Base-by-base conservation (phyloP, 352 stramenopile genomes). In the Globisporangium radiosum region DNA sequence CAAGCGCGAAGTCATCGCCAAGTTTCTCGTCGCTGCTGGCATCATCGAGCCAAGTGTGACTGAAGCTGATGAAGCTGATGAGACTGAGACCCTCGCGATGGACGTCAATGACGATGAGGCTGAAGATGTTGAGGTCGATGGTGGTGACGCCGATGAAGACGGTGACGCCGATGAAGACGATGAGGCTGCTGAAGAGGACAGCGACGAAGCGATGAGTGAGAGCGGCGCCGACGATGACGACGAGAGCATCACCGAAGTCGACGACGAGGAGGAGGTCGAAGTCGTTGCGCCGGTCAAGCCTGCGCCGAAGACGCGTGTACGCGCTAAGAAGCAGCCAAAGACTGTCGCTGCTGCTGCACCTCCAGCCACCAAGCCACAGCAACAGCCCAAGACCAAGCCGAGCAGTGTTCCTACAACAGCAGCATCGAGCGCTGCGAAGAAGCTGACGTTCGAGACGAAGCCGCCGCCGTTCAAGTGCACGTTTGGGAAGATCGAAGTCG, bases 401-500 rank as follows among this genome's bases (percentile, higher is more conserved):
- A 11, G 5, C 15, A 9, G 13, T 1, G 52, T 37, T 10, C 17
- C 25, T 3, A 14, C 47, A 7, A 4, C 47, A 11, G 3, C 40
- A 7, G 19, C 54, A 17, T 11, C 51, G 3, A 47, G 5, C 19
- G 52, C 56, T 19, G 42, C 48, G 8, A 68, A 71, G 61, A 65
- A 69, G 38, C 44, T 63, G 37, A 57, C 47, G 19, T 63, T 63
- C 40, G 47, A 39, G 8, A 53, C 37, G 25, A 62, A 66, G 40
- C 44, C 25, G 13, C 80, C 82, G 33, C 52, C 67, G 5, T 89
- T 92, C 56, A 82, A 88, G 52, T 70, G 72, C 54, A 73, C 65
- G 13, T 82, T 78, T 47, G 82, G 82, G 36, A 88, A 76, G 50
- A 56, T 89, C 37, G 82, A 92, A 60, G 53, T 36, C 4, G 82